These are phyloP conservation scores for Ceratocystis variospora DNA, from an alignment of 2,329 filamentous ascomycete species.

Conservation along the genomic window DNA sequence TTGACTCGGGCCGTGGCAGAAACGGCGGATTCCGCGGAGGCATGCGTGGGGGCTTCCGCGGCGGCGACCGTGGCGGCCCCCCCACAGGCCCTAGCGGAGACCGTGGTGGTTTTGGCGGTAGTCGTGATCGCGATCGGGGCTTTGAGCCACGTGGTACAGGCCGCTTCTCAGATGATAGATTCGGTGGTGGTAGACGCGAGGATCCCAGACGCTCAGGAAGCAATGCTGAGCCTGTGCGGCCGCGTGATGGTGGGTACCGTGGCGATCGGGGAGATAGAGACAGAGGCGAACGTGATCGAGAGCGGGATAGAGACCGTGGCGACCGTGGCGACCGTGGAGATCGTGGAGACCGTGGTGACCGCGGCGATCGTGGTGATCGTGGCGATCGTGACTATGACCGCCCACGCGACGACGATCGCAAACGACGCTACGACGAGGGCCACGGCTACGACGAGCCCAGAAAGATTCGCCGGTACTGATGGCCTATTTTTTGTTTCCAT, in stretches of 20 bases:
- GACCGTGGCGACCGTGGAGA: conserved; percentile 26
- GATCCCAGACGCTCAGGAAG: conserved; percentile 46
- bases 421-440: conserved; percentile 63
- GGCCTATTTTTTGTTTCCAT: background rate
- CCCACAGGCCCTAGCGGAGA: conserved; percentile 46
- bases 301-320: conserved; percentile 21
- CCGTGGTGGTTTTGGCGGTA: conserved; percentile 33
- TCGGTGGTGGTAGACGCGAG: conserved; percentile 26
- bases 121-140: conserved; percentile 34
- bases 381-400: conserved; percentile 38
- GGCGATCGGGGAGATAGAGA: conserved; percentile 30
- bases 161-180: conserved; percentile 48
- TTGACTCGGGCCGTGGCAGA: conserved; percentile 36
- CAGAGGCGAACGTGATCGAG: conserved; percentile 31
- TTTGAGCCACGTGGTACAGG: conserved; percentile 41
- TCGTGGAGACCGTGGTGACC: conserved; percentile 24
- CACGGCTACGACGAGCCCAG: conserved; percentile 65
- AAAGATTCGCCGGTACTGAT: conserved; percentile 49
- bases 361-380: background rate
- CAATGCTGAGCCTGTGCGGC: conserved; percentile 65
- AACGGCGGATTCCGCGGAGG: conserved; percentile 38
- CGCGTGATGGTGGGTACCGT: conserved; percentile 35
- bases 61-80: conserved; percentile 30
- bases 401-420: conserved; percentile 43
- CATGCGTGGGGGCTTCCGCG: conserved; percentile 34